Base-by-base conservation (phyloP, 2,329 filamentous ascomycete species). In the Talaromyces sp. region DNA sequence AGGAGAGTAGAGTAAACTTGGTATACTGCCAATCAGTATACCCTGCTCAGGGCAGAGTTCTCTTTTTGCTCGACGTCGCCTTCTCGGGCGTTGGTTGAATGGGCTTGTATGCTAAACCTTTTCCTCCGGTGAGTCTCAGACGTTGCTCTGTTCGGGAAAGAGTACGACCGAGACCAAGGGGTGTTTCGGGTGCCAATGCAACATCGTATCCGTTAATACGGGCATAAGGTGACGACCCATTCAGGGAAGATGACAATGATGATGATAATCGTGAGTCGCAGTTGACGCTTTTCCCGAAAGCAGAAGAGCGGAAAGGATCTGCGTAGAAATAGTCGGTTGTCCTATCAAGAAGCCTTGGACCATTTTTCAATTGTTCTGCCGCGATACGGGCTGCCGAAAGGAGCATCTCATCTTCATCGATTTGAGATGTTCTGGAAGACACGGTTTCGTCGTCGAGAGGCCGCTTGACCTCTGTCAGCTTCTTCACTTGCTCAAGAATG, bases 81-180 rank as follows among this genome's bases (percentile, higher is more conserved):
- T 65, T 66, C 31, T 70, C 67, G 37, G 67, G 66, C 2, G 68
- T 68, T 16, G 73, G 70, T 25, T 77, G 69, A 44, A 78, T 63
- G 2, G 76, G 75, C 62, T 76, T 77, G 39, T 75, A 77, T 5
- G 79, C 78, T 55, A 80, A 65, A 0, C 79, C 79, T 44, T 72
- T 76, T 5, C 75, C 78, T 12, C 78, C 79, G 5, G 78, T 80
- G 48, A 70, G 63, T 40, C 78, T 70, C 35, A 80, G 77, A 33
- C 78, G 70, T 66, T 77, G 71, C 63, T 80, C 79, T 0, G 77
- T 79, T 18, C 78, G 73, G 50, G 78, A 80, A 61, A 80, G 66
- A 8, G 72, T 74, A 35, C 74, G 69, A 5, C 76, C 76, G 5
- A 76, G 68, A 11, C 76, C 77, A 25, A 75, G 68, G 16, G 75